phyloP scores from a whole-genome alignment of 2,329 filamentous ascomycete species.

The Zymoseptoria tritici region DNA sequence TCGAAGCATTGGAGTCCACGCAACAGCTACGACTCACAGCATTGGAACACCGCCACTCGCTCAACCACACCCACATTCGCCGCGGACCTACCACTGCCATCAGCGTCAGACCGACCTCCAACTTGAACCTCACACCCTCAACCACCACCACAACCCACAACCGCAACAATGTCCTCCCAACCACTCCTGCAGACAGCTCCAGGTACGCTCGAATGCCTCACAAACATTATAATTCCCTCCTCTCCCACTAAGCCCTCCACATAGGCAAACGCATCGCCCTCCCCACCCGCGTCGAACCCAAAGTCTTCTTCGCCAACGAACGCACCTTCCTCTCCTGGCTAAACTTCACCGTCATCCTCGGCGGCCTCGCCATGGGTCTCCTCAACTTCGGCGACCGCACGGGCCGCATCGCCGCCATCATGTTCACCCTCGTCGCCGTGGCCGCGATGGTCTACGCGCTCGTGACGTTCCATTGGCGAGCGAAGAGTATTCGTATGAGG shows the following conservation, averaged over 20 bases:
- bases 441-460: constrained; percentile 92
- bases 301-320: constrained; percentile 99
- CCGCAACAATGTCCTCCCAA: constrained; percentile 75
- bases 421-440: constrained; percentile 94
- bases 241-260: neutral
- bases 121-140: neutral
- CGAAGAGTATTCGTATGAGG: constrained; percentile 80
- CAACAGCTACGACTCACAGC: neutral
- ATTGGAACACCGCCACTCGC: neutral
- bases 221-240: neutral
- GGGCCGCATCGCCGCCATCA: constrained; percentile 84
- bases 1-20: neutral
- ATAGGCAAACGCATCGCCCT: constrained; percentile 96
- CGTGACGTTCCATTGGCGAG: constrained; percentile 93
- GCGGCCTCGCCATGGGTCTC: constrained; percentile 90
- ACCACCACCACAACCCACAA: neutral
- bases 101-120: neutral
- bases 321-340: constrained; percentile 99
- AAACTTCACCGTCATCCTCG: constrained; percentile 98
- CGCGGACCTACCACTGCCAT: constrained; percentile 3
- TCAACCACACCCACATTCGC: neutral
- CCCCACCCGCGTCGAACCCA: constrained; percentile 94
- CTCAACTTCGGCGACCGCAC: constrained; percentile 89
- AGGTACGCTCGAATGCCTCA: constrained; percentile 46
- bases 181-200: constrained; percentile 91